Evolutionary conservation across 768 basidiomycete species (phyloP), one percentile per base, ranked within the genome.

Genomic region (Hygrophorus pudorinus): DNA sequence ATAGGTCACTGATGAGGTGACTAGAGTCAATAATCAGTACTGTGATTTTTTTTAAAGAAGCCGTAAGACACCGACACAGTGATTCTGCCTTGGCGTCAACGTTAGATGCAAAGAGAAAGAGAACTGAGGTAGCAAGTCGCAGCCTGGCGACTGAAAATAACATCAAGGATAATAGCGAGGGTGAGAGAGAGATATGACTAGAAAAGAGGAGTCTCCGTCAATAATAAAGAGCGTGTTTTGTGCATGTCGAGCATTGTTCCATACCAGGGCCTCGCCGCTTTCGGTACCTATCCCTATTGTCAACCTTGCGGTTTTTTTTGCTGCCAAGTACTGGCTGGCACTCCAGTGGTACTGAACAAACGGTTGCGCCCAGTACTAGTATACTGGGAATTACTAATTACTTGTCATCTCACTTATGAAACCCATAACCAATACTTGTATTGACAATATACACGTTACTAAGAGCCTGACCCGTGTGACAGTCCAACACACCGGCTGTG

Each of bases 1-100:
- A 60, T 91, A 91, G 24, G 88, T 84, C 56, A 91, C 85, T 46
- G 87, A 89, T 14, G 85, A 88, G 21, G 88, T 87, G 61, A 85
- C 86, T 89, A 57, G 21, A 27, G 47, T 58, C 59, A 57, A 72
- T 13, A 29, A 28, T 38, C 37, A 17, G 37, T n/a, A 38, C 17
- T 16, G 35, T 17, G 18, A 8, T 37, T 9, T 7, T 14, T 6
- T 37, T 9, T 6, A 16, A 14, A 38, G 1, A 18, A 13, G 35
- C 28, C 44, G 28, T 44, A 28, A 37, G 36, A 32, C 16, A 78
- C 80, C 52, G 57, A 81, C 83, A 86, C 46, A 86, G 57, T 6
- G 70, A 63, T 38, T 79, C 65, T 54, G 79, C 72, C 55, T 64
- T 65, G 27, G 79, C 75, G 52, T 59, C 51, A 51, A 67, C 66